Conservation (phyloP, 2,329 filamentous ascomycete species). For the Diaporthe sp. region DNA sequence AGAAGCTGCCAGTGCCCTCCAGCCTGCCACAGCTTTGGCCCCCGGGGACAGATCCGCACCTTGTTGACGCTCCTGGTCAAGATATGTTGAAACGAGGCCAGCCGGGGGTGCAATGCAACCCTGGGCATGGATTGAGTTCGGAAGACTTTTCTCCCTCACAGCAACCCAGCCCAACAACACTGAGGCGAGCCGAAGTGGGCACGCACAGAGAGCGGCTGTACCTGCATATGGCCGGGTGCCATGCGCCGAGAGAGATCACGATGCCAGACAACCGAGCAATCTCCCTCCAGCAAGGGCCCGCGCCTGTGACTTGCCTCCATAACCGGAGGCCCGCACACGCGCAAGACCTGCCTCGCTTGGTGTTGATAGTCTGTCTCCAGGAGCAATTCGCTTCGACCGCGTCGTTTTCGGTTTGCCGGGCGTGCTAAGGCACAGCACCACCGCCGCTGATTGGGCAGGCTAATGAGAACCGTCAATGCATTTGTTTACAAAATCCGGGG, state of each 20-base stretch:
- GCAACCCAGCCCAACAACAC: neutral
- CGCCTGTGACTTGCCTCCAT: neutral
- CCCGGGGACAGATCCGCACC: neutral
- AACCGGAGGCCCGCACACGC: neutral
- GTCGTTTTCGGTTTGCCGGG: slow-evolving; percentile 21
- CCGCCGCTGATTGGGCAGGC: slow-evolving; percentile 2
- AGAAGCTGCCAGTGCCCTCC: neutral
- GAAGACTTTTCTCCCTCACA: slow-evolving; percentile 17
- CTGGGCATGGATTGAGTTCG: slow-evolving; percentile 26
- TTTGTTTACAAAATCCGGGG: slow-evolving; percentile 5
- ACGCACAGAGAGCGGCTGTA: slow-evolving; percentile 24
- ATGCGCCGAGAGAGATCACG: slow-evolving; percentile 8
- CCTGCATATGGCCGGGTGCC: slow-evolving; percentile 25
- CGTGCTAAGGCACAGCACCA: neutral
- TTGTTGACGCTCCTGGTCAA: slow-evolving; percentile 1
- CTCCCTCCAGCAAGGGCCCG: neutral
- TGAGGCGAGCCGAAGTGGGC: neutral
- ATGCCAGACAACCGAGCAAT: slow-evolving; percentile 1
- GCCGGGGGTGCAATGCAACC: slow-evolving; percentile 6
- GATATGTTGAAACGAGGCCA: slow-evolving; percentile 14
- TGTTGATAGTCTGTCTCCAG: neutral
- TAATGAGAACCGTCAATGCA: neutral
- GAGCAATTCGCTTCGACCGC: slow-evolving; percentile 3
- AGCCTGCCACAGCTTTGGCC: slow-evolving; percentile 21
- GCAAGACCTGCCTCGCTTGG: slow-evolving; percentile 10